phyloP scores from a whole-genome alignment of 371 early-diverging fungal genomes.

The Amoeboaphelidium protococcarum region DNA sequence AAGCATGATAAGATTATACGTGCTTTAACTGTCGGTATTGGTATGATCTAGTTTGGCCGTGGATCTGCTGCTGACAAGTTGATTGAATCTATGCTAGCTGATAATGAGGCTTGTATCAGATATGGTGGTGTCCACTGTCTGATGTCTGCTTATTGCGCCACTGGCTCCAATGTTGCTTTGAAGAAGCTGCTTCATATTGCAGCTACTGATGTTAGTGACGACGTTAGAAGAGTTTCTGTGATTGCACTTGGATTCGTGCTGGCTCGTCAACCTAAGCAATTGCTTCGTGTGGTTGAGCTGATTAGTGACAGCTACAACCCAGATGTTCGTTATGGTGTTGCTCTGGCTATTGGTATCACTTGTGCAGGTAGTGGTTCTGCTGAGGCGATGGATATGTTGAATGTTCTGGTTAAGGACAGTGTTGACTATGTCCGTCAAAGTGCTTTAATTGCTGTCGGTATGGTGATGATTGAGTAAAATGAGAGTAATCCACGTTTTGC shows the following conservation, averaged over 20 bases:
- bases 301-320: slow-evolving; percentile 94
- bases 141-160: slow-evolving; percentile 91
- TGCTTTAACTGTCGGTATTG: slow-evolving; percentile 72
- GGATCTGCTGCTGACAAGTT: slow-evolving; percentile 72
- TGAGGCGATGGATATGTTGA: slow-evolving; percentile 81
- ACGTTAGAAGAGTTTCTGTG: slow-evolving; percentile 93
- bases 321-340: slow-evolving; percentile 90
- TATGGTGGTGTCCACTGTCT: slow-evolving; percentile 89
- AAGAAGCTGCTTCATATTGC: slow-evolving; percentile 79
- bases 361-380: slow-evolving; percentile 81
- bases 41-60: slow-evolving; percentile 80
- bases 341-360: slow-evolving; percentile 90
- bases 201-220: slow-evolving; percentile 92
- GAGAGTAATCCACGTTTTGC: slow-evolving; percentile 25
- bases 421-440: slow-evolving; percentile 96
- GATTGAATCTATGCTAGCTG: slow-evolving; percentile 46
- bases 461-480: slow-evolving; percentile 91
- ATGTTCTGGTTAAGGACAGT: slow-evolving; percentile 90
- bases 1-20: slow-evolving; percentile 95
- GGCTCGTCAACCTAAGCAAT: slow-evolving; percentile 63
- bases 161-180: slow-evolving; percentile 85
- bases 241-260: slow-evolving; percentile 89
- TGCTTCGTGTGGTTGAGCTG: slow-evolving; percentile 86
- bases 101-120: slow-evolving; percentile 82
- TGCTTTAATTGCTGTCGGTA: slow-evolving; percentile 89